phyloP scores from a whole-genome alignment of 768 basidiomycete species.

The Mycena galericulata region DNA sequence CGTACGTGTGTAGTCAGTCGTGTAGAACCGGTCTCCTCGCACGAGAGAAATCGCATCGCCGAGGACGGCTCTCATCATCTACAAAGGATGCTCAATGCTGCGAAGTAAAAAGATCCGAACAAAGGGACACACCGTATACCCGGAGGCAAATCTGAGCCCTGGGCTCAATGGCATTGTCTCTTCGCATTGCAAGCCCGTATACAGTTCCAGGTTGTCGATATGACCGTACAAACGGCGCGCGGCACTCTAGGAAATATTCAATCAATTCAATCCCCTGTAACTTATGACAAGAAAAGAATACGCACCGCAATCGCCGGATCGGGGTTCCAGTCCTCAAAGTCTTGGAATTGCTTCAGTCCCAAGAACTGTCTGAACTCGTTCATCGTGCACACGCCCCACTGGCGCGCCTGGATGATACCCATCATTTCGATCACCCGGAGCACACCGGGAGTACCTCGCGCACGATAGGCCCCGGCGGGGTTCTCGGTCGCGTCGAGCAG shows the following conservation, averaged over 20 bases:
- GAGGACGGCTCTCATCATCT: conserved; percentile 63
- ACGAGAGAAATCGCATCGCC: conserved; percentile 66
- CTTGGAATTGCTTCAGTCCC: conserved; percentile 57
- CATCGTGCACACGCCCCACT: conserved; percentile 68
- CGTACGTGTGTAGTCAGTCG: conserved; percentile 63
- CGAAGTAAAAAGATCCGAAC: not conserved
- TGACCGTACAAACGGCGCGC: conserved; percentile 49
- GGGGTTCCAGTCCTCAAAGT: conserved; percentile 68
- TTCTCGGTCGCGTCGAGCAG: conserved; percentile 59
- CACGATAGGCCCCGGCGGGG: conserved; percentile 61
- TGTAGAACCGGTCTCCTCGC: conserved; percentile 66
- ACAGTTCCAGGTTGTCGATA: conserved; percentile 54
- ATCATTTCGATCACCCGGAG: conserved; percentile 67
- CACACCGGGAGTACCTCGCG: conserved; percentile 58
- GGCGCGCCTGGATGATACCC: conserved; percentile 64
- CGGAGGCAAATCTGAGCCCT: conserved; percentile 70
- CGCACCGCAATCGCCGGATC: conserved; percentile 58
- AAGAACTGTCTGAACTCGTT: conserved; percentile 68
- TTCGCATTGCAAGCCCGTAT: conserved; percentile 58
- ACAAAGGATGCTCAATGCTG: not conserved
- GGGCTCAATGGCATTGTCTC: conserved; percentile 62
- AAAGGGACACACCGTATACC: conserved; percentile 58
- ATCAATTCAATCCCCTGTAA: not conserved
- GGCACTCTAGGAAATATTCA: conserved; percentile 37
- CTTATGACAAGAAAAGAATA: conserved; percentile 3